Percentiles rank a stretch among this genome's conserved stretches.
Conservation (phyloP, 83 land plant genomes). For the Diphasiastrum complanatum region DNA sequence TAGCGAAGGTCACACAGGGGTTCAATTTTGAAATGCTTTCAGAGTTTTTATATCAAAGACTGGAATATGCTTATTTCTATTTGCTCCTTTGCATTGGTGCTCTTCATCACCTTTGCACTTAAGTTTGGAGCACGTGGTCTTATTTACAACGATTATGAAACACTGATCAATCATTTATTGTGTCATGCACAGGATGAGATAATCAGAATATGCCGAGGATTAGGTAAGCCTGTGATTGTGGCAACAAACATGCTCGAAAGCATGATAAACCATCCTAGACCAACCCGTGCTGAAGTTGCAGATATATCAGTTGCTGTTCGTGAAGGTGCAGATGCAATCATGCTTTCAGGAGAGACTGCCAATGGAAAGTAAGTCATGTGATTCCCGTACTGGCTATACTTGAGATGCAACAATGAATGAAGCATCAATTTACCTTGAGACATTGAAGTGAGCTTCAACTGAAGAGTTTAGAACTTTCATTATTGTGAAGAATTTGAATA, state of each 20-base stretch:
- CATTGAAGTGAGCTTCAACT: too few species aligned
- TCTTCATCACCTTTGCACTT: too few species aligned
- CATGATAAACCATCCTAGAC: conserved; percentile 96
- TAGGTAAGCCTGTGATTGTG: conserved; percentile 92
- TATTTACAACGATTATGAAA: too few species aligned
- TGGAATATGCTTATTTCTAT: too few species aligned
- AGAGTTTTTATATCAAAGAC: too few species aligned
- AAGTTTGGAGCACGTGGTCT: too few species aligned
- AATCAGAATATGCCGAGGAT: conserved; percentile 65
- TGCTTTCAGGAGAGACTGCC: conserved; percentile 99
- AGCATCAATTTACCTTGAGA: neutral
- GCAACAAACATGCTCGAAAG: conserved; percentile 99
- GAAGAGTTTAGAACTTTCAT: too few species aligned
- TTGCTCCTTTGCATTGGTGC: too few species aligned
- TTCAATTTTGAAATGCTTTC: too few species aligned
- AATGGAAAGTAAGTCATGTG: conserved; percentile 80
- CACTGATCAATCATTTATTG: neutral
- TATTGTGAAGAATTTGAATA: too few species aligned
- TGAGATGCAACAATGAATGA: too few species aligned
- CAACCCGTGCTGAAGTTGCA: conserved; percentile 96
- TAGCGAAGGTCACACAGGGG: too few species aligned
- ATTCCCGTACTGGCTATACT: neutral
- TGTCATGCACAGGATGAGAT: conserved; percentile 67
- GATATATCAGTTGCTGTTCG: conserved; percentile 96
- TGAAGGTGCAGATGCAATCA: conserved; percentile 96